Evolutionary conservation across 2,329 filamentous ascomycete genomes (phyloP).

Genomic region (Lecanicillium sp.): DNA sequence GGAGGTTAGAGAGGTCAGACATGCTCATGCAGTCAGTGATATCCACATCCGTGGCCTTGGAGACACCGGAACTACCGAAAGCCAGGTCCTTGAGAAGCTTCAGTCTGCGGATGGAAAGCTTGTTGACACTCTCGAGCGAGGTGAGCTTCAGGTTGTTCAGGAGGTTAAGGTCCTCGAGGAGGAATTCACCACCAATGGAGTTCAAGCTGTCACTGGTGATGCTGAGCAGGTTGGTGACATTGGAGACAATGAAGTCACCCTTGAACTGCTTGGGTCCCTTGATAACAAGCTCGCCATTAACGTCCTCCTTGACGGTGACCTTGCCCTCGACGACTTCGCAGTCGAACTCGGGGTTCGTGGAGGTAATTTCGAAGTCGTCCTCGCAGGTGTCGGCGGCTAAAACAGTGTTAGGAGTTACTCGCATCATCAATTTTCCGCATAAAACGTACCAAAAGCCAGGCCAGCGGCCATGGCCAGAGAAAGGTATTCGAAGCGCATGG

Average conservation of each 20-base stretch:
- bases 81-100: constrained; percentile 44
- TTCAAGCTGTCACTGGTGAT: constrained; percentile 54
- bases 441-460: constrained; percentile 2
- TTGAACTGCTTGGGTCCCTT: constrained; percentile 48
- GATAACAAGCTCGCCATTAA: constrained; percentile 52
- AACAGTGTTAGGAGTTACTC: background rate
- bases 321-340: constrained; percentile 65
- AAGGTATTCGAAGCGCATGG: constrained; percentile 17
- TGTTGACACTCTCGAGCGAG: constrained; percentile 53
- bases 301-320: constrained; percentile 52
- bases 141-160: constrained; percentile 62
- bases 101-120: constrained; percentile 65
- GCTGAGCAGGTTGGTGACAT: constrained; percentile 47
- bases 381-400: constrained; percentile 26
- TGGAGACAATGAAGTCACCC: constrained; percentile 54
- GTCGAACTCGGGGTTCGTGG: constrained; percentile 46
- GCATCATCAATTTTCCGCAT: background rate
- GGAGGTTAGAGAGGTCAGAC: constrained; percentile 69
- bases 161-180: constrained; percentile 57
- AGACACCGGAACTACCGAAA: constrained; percentile 49
- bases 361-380: constrained; percentile 53
- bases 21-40: constrained; percentile 80
- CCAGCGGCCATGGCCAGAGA: constrained; percentile 15
- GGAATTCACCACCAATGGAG: constrained; percentile 62
- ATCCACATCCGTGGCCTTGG: constrained; percentile 56